Evolutionary conservation across 2,329 filamentous ascomycete species (phyloP), one percentile per base, ranked within the genome.

Genomic region (Teratosphaeria nubilosa): DNA sequence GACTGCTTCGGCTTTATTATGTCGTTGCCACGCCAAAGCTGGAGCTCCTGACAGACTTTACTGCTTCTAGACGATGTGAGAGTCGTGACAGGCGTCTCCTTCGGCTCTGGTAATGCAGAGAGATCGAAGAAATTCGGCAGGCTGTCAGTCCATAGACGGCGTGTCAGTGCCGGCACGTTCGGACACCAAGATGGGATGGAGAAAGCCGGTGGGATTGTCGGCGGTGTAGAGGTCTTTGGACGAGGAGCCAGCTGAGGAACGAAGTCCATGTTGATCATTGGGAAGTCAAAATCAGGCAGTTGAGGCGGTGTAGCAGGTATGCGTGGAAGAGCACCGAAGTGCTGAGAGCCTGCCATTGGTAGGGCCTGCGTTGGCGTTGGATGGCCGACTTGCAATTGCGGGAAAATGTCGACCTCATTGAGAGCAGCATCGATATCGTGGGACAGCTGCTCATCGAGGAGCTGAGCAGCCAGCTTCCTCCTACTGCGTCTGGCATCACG

Each of bases 391-490:
- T 30, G 53, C 22, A 53, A 25, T 11, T 30, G 53, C 22, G 59
- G 59, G n/a, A 60, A 55, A 1, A 54, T n/a, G 59, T 66, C 34
- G 59, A 65, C 63, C 34, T 58, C 59, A 45, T 56, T 62, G 59
- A 70, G 57, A 4, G 63, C 64, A 27, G 64, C 58, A 34, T 69
- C 66, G 48, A 70, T 66, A 16, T 67, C 60, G 48, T 60, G 63
- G 16, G 66, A 66, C 25, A 70, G 63, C 60, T 69, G 64, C 55
- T 68, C 62, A 51, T 70, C 66, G 34, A 70, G 62, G 53, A 65
- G 56, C 51, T 69, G 68, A 31, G 64, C 67, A 27, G 63, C 62
- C 30, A 65, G 59, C 60, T 66, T 68, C 54, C 64, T 63, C 48
- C 58, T 61, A 56, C 65, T 64, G 3, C 66, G 63, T 57, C 67